Conservation (phyloP, 2,329 filamentous ascomycete species). For the Fusarium phyllophilum region DNA sequence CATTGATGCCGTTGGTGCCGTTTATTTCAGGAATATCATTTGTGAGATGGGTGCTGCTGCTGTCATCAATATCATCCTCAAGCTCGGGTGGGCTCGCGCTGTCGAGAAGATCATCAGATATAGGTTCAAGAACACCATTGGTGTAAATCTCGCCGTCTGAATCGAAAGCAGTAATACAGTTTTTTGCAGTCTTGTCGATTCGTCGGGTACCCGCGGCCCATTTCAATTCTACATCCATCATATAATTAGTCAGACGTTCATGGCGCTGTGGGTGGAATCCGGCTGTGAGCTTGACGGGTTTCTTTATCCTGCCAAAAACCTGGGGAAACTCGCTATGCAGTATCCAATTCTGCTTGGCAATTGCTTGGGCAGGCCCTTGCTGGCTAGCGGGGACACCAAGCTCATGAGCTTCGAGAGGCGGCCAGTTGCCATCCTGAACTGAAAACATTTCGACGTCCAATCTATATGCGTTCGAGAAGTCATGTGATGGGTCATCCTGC, state of each 20-base stretch:
- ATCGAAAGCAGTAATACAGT: constrained; percentile 57
- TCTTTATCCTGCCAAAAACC: constrained; percentile 55
- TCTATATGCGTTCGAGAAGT: constrained; percentile 61
- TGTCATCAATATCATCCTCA: constrained; percentile 21
- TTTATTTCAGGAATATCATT: constrained; percentile 19
- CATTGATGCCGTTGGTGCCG: constrained; percentile 10
- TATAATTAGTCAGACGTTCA: constrained; percentile 53
- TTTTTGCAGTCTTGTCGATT: constrained; percentile 55
- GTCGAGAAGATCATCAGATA: constrained; percentile 28
- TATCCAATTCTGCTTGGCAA: constrained; percentile 49
- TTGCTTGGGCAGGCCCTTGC: constrained; percentile 29
- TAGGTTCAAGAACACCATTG: constrained; percentile 38
- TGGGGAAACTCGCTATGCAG: constrained; percentile 55
- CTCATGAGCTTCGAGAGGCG: constrained; percentile 57
- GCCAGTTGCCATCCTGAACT: constrained; percentile 61
- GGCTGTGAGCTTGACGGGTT: constrained; percentile 46
- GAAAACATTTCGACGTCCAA: constrained; percentile 64
- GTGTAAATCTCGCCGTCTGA: constrained; percentile 44
- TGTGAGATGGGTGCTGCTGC: constrained; percentile 13
- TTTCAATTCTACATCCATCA: constrained; percentile 60
- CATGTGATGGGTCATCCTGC: constrained; percentile 58
- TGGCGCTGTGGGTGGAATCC: constrained; percentile 40
- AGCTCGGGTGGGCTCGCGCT: constrained; percentile 22
- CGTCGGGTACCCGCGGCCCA: constrained; percentile 57
- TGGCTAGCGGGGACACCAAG: constrained; percentile 42